Conservation (phyloP, 1,284 basidiomycete genomes). For the Heterobasidion irregulare region DNA sequence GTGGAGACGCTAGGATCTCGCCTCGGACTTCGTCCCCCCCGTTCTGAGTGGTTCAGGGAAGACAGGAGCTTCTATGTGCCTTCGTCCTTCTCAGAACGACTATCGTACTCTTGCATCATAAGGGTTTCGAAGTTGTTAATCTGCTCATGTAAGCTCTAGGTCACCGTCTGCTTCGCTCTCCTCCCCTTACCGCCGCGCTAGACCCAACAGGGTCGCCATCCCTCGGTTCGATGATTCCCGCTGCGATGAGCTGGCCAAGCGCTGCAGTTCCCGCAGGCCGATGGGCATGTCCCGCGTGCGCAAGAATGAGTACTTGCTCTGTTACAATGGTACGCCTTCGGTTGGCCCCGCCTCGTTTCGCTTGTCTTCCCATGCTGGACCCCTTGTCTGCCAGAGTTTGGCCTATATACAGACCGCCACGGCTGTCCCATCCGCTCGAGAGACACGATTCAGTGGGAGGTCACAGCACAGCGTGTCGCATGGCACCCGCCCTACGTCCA, state of each 20-base stretch:
- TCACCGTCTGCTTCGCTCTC: background rate
- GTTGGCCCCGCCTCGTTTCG: background rate
- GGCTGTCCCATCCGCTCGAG: slow-evolving; percentile 73
- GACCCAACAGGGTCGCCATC: slow-evolving; percentile 84
- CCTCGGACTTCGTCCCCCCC: slow-evolving; percentile 66
- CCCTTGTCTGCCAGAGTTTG: slow-evolving; percentile 58
- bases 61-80: slow-evolving; percentile 90
- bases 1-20: slow-evolving; percentile 62
- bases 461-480: slow-evolving; percentile 79
- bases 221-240: slow-evolving; percentile 72
- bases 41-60: slow-evolving; percentile 87
- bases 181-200: slow-evolving; percentile 19
- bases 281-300: slow-evolving; percentile 89
- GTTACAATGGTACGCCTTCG: slow-evolving; percentile 70
- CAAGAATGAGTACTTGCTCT: slow-evolving; percentile 87
- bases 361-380: slow-evolving; percentile 6
- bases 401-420: slow-evolving; percentile 83
- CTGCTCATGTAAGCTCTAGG: slow-evolving; percentile 62
- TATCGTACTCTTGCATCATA: slow-evolving; percentile 86
- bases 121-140: slow-evolving; percentile 98
- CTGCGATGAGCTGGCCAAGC: slow-evolving; percentile 64
- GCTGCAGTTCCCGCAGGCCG: slow-evolving; percentile 77
- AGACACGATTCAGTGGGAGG: slow-evolving; percentile 91
- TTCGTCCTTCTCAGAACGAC: slow-evolving; percentile 85
- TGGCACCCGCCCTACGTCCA: slow-evolving; percentile 87